phyloP scores from a whole-genome alignment of 352 stramenopile species.

The Phytophthora pinifolia region DNA sequence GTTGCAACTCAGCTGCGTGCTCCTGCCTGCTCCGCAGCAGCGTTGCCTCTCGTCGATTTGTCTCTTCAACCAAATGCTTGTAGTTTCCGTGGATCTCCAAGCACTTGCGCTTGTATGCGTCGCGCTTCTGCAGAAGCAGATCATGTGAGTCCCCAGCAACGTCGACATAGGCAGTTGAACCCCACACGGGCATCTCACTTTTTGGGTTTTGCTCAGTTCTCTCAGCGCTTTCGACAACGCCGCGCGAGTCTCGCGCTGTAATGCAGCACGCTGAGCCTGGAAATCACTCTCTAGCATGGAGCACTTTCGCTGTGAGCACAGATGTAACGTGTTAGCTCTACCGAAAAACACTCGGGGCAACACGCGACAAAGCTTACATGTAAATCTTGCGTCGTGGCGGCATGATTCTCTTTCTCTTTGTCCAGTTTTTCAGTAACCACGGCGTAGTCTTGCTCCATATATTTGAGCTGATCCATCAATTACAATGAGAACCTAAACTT shows the following conservation, averaged over 20 bases:
- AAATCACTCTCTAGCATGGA: slow-evolving; percentile 42
- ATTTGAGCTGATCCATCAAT: slow-evolving; percentile 49
- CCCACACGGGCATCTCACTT: slow-evolving; percentile 31
- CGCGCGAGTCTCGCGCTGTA: slow-evolving; percentile 58
- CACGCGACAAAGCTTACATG: slow-evolving; percentile 33
- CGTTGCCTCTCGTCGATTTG: slow-evolving; percentile 41
- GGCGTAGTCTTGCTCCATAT: slow-evolving; percentile 63
- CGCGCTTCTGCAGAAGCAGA: slow-evolving; percentile 53
- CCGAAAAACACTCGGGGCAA: no score
- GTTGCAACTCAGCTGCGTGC: slow-evolving; percentile 57
- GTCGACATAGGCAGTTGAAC: neutral
- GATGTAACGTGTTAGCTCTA: neutral
- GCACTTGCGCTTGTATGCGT: slow-evolving; percentile 84
- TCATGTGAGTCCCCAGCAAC: neutral
- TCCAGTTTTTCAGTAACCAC: slow-evolving; percentile 55
- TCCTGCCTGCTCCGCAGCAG: slow-evolving; percentile 61
- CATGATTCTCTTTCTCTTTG: slow-evolving; percentile 61
- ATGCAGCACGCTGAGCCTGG: slow-evolving; percentile 28
- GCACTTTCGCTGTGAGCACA: slow-evolving; percentile 42
- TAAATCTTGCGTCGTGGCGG: slow-evolving; percentile 35
- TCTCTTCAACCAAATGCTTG: slow-evolving; percentile 53
- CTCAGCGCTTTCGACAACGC: slow-evolving; percentile 60
- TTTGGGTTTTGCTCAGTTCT: slow-evolving; percentile 65
- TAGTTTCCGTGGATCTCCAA: slow-evolving; percentile 76
- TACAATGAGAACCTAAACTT: neutral